Conservation (phyloP, 495 filamentous ascomycete genomes). For the Penicillium fimorum region DNA sequence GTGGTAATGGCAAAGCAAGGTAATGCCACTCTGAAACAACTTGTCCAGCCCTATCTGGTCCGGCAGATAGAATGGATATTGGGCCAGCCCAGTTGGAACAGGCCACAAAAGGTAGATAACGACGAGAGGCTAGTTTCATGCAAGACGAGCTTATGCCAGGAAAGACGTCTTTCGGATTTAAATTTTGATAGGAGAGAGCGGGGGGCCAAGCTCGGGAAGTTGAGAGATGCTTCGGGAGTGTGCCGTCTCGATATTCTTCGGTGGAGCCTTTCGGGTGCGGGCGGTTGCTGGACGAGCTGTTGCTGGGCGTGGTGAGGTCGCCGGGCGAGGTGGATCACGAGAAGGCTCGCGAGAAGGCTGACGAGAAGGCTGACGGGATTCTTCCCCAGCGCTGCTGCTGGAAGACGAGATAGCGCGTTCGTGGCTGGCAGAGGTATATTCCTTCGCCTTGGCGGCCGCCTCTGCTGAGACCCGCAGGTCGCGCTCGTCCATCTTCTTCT, state of each 20-base stretch:
- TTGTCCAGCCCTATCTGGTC: conserved; percentile 13
- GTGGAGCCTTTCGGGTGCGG: conserved; percentile 35
- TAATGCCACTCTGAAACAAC: conserved; percentile 9
- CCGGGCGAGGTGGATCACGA: not conserved
- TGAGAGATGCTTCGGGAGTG: conserved; percentile 45
- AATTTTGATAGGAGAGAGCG: conserved; percentile 67
- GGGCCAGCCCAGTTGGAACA: conserved; percentile 26
- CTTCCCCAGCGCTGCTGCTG: conserved; percentile 49
- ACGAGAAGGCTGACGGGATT: conserved; percentile 11
- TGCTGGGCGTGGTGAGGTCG: not conserved
- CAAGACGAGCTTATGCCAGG: not conserved
- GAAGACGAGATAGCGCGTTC: conserved; percentile 66
- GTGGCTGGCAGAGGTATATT: conserved; percentile 32
- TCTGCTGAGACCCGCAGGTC: conserved; percentile 28
- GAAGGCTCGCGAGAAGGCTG: not conserved
- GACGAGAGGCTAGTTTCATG: not conserved
- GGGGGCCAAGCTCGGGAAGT: conserved; percentile 66
- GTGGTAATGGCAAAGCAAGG: not conserved
- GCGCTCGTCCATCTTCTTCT: conserved; percentile 59
- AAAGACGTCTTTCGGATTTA: conserved; percentile 34
- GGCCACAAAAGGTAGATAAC: not conserved
- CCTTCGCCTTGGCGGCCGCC: conserved; percentile 13
- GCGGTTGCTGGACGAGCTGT: conserved; percentile 32
- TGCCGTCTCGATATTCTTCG: conserved; percentile 39
- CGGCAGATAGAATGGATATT: conserved; percentile 10